These are phyloP conservation scores for Naganishia sp. DNA, from an alignment of 1,284 basidiomycete genomes.

Conservation along the genomic window DNA sequence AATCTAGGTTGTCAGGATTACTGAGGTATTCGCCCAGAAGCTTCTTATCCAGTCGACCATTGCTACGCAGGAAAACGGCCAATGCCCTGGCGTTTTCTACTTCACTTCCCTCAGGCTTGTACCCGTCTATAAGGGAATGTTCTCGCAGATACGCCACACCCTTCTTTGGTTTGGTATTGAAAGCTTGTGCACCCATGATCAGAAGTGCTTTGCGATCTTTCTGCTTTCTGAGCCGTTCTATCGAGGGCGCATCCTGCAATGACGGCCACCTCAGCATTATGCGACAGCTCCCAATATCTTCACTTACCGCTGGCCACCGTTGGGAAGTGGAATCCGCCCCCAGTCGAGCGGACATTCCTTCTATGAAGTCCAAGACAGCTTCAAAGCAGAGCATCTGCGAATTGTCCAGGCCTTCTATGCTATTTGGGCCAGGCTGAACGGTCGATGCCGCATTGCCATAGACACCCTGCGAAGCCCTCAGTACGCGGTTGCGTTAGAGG, in stretches of 20 bases:
- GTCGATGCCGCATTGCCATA: constrained; percentile 59
- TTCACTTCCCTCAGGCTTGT: constrained; percentile 39
- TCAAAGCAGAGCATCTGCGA: constrained; percentile 89
- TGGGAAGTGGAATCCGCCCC: constrained; percentile 61
- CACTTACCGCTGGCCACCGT: constrained; percentile 64
- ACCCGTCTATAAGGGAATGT: constrained; percentile 67
- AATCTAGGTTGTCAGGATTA: constrained; percentile 78
- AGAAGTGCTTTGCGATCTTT: constrained; percentile 88
- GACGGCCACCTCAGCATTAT: background rate
- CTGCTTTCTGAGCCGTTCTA: constrained; percentile 65
- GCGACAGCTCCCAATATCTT: background rate
- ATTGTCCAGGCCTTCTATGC: constrained; percentile 65
- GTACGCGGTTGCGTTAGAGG: background rate
- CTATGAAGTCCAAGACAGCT: constrained; percentile 80
- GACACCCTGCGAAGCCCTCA: constrained; percentile 62
- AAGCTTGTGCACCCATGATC: constrained; percentile 78
- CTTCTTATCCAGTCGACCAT: constrained; percentile 86
- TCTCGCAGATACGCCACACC: constrained; percentile 89
- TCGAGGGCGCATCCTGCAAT: constrained; percentile 59
- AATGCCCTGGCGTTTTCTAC: constrained; percentile 64
- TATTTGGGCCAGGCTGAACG: constrained; percentile 53
- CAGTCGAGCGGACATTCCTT: constrained; percentile 80
- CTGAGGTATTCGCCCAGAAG: constrained; percentile 92
- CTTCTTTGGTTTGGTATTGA: constrained; percentile 93
- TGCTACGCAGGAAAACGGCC: constrained; percentile 83